A percentile compares a stretch with the other conserved stretches of the same genome.
Conservation (phyloP, 2,329 filamentous ascomycete species). For the Rutstroemia sydowiana region DNA sequence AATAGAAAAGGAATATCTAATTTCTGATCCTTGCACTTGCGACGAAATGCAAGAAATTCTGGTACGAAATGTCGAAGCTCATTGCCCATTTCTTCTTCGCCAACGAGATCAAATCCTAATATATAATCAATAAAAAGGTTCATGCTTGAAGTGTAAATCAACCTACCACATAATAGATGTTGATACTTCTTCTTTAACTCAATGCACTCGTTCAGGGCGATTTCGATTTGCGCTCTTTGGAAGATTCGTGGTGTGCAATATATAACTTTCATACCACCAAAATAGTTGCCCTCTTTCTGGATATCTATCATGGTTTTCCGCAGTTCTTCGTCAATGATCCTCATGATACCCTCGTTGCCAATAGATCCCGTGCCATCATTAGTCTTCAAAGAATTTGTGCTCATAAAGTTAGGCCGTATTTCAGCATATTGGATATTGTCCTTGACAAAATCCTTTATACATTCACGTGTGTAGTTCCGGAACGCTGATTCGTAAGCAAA, state of each 20-base stretch:
- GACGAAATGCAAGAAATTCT: slow-evolving; percentile 50
- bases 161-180: slow-evolving; percentile 55
- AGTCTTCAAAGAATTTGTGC: slow-evolving; percentile 50
- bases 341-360: slow-evolving; percentile 52
- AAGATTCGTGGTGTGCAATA: slow-evolving; percentile 64
- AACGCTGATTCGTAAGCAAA: slow-evolving; percentile 61
- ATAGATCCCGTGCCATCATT: slow-evolving; percentile 48
- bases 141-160: not conserved
- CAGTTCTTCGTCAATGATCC: slow-evolving; percentile 51
- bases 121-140: not conserved
- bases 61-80: slow-evolving; percentile 49
- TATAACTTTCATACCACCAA: slow-evolving; percentile 62
- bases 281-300: slow-evolving; percentile 35
- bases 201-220: slow-evolving; percentile 54
- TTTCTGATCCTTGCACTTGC: slow-evolving; percentile 39
- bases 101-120: slow-evolving; percentile 61
- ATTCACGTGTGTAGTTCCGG: slow-evolving; percentile 49
- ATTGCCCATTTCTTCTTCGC: slow-evolving; percentile 56
- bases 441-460: slow-evolving; percentile 53
- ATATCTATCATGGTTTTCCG: slow-evolving; percentile 38
- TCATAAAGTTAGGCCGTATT: slow-evolving; percentile 62
- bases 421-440: slow-evolving; percentile 67
- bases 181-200: slow-evolving; percentile 49
- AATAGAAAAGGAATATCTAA: slow-evolving; percentile 65
- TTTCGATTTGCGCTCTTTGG: slow-evolving; percentile 37